Evolutionary conservation across 208 protist species (phyloP), one percentile per base, ranked within the genome.

Genomic region (Wallacemonas rigidus): DNA sequence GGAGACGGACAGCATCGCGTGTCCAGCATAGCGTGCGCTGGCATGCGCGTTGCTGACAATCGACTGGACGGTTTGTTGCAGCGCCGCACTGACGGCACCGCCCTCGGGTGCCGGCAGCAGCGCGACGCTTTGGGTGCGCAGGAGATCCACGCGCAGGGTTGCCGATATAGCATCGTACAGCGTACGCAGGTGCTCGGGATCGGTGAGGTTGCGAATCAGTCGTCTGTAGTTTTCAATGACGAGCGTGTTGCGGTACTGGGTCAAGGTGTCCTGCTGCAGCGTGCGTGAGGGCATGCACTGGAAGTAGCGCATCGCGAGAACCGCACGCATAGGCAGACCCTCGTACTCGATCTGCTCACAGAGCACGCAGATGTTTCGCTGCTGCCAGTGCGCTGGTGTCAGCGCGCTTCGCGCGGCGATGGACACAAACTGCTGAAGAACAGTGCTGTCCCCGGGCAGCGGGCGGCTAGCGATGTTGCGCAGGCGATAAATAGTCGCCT

Each of bases 391-490:
- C 3, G 85, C 77, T 14, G 89, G 86, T 11, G 86, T 81, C 14
- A 96, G 77, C 54, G 87, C 82, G 71, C 83, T 90, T 51, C 91
- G 91, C 4, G 87, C 71, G 5, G 89, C 77, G 64, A 96, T 89
- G 14, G 81, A 85, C 72, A 86, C 70, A 71, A 92, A 88, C 40
- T 80, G 86, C 69, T 96, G 91, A 40, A 93, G 73, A 6, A 88
- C 76, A 3, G 80, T 89, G 72, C 75, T 84, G 44, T 81, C 80
- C 9, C 69, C 69, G 9, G 89, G 82, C 55, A 96, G 69, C 3
- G 82, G 76, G 0, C 89, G 81, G 48, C 80, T 84, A 9, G 84
- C 86, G 69, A 96, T 92, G 76, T 87, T 92, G 72, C 83, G 76
- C 51, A 96, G 71, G 2, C 89, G 87, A 5, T 83, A 80, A n/a